phyloP scores from a whole-genome alignment of 352 stramenopile genomes.

The Plasmopara halstedii region DNA sequence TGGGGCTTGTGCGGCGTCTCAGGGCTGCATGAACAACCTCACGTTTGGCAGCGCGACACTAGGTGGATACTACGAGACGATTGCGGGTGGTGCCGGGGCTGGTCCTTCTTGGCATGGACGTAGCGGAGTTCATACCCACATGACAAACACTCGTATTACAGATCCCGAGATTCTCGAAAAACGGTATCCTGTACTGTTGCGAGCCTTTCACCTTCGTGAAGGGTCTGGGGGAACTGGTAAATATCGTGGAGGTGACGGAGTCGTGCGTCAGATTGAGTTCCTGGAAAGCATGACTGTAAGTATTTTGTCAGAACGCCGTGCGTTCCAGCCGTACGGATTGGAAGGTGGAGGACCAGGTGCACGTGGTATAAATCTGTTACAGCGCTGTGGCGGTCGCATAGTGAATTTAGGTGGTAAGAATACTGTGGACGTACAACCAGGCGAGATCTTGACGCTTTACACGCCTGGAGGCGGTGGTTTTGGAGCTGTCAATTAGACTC shows the following conservation, averaged over 20 bases:
- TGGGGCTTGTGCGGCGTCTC: constrained; percentile 91
- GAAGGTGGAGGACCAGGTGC: constrained; percentile 85
- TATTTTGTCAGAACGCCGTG: constrained; percentile 95
- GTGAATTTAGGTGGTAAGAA: constrained; percentile 90
- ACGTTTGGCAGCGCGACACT: constrained; percentile 95
- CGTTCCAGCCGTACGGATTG: constrained; percentile 94
- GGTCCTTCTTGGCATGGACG: constrained; percentile 94
- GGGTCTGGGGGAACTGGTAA: constrained; percentile 88
- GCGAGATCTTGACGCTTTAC: constrained; percentile 93
- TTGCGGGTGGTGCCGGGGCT: constrained; percentile 95
- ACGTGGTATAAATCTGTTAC: constrained; percentile 91
- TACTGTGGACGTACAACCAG: constrained; percentile 87
- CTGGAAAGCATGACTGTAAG: constrained; percentile 92
- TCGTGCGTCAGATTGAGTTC: constrained; percentile 95
- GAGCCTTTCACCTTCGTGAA: constrained; percentile 76
- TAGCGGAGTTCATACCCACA: constrained; percentile 98
- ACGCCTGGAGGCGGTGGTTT: constrained; percentile 96
- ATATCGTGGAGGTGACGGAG: constrained; percentile 92
- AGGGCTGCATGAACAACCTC: constrained; percentile 99
- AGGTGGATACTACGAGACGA: constrained; percentile 99
- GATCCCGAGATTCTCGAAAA: constrained; percentile 99
- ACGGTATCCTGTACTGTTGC: constrained; percentile 88
- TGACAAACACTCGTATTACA: constrained; percentile 99
- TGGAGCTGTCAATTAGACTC: constrained; percentile 36
- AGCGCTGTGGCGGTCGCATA: constrained; percentile 51